Evolutionary conservation across 306 rosid genomes (phyloP).

Genomic region (Acmispon strigosus): DNA sequence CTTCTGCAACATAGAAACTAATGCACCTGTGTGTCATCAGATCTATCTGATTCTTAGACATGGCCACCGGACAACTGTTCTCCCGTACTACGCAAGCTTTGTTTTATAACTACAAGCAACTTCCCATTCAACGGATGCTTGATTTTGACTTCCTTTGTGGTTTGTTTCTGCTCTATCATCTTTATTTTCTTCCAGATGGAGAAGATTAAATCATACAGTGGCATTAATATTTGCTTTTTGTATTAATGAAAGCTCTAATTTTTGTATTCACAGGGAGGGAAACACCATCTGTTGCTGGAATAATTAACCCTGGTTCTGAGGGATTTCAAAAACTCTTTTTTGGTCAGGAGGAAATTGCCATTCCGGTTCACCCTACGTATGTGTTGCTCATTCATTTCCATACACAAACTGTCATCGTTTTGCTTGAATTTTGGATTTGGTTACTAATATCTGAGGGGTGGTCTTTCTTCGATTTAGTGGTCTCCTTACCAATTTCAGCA

Average conservation of each 20-base stretch:
- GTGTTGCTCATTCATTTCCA: slow-evolving; percentile 21
- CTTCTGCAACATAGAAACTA: slow-evolving; percentile 12
- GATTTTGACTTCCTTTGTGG: slow-evolving; percentile 99
- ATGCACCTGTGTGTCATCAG: slow-evolving; percentile 32
- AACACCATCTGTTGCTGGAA: slow-evolving; percentile 98
- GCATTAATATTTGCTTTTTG: neutral
- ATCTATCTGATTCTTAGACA: slow-evolving; percentile 33
- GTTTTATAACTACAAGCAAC: slow-evolving; percentile 97
- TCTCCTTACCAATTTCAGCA: neutral
- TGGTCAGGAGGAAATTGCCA: slow-evolving; percentile 97
- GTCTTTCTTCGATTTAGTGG: neutral
- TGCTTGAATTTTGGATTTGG: slow-evolving; percentile 3
- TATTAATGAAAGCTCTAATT: slow-evolving; percentile 15
- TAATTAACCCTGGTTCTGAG: slow-evolving; percentile 92
- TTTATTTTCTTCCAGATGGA: neutral
- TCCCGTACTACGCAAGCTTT: slow-evolving; percentile 88
- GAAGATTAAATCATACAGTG: neutral
- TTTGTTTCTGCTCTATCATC: slow-evolving; percentile 27
- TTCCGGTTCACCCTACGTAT: slow-evolving; percentile 90
- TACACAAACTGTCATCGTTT: neutral
- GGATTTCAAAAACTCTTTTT: slow-evolving; percentile 98
- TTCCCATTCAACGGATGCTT: slow-evolving; percentile 97
- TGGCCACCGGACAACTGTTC: slow-evolving; percentile 96
- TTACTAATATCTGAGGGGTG: neutral
- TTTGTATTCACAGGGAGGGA: slow-evolving; percentile 66